Conservation (phyloP, 140 eudicot species). For the Ambrosia hybrid region DNA sequence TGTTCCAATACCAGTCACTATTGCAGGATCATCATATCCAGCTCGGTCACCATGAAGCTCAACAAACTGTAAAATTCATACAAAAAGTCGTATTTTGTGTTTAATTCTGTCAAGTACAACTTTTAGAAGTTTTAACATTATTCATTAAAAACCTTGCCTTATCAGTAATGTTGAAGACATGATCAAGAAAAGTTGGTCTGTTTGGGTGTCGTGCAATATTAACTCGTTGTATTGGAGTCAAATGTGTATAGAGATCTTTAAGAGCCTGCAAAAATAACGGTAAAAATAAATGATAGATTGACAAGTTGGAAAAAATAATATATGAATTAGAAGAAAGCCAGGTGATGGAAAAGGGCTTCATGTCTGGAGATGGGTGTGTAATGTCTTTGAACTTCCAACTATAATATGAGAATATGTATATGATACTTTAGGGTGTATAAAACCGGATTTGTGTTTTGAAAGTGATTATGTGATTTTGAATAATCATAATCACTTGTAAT, state of each 20-base stretch:
- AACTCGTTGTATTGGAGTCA: constrained; percentile 92
- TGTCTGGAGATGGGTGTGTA: not conserved
- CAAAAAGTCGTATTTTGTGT: not conserved
- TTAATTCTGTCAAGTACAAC: not conserved
- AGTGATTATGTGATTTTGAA: no score
- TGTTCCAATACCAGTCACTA: constrained; percentile 73
- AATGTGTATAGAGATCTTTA: constrained; percentile 68
- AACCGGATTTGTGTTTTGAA: no score
- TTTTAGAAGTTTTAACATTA: not conserved
- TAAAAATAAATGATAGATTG: not conserved
- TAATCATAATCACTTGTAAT: no score
- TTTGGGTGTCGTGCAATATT: constrained; percentile 89
- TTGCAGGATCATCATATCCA: constrained; percentile 86
- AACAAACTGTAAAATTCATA: constrained; percentile 54
- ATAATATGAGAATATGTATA: not conserved
- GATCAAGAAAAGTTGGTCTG: constrained; percentile 96
- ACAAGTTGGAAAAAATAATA: not conserved
- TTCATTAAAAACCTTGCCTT: constrained; percentile 35
- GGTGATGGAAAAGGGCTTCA: no score
- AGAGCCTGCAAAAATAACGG: constrained; percentile 57
- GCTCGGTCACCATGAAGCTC: constrained; percentile 93
- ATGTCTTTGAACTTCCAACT: not conserved
- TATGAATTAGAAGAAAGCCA: no score
- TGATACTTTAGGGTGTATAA: no score
- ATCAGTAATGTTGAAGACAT: constrained; percentile 80